Percentiles rank a stretch among this genome's conserved stretches.
These are phyloP conservation scores for Asclepias syriaca DNA, from an alignment of 257 asterid species.

Conservation along the genomic window DNA sequence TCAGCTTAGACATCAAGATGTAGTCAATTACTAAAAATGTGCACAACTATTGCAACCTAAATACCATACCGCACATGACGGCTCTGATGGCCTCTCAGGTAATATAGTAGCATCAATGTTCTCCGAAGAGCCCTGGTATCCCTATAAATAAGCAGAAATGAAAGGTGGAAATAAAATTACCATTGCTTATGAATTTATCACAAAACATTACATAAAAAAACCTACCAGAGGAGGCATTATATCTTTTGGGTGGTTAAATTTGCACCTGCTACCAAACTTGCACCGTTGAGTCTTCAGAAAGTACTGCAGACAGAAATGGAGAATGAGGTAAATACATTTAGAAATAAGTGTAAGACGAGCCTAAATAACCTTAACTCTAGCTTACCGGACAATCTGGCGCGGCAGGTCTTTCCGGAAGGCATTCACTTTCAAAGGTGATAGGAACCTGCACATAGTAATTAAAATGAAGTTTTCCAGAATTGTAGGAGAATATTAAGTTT, in stretches of 20 bases:
- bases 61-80: slow-evolving; percentile 77
- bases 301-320: slow-evolving; percentile 42
- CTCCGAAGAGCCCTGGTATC: slow-evolving; percentile 60
- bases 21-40: background rate
- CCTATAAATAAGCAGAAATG: slow-evolving; percentile 16
- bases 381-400: slow-evolving; percentile 98
- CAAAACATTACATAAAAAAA: slow-evolving; percentile 11
- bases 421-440: slow-evolving; percentile 37
- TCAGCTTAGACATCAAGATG: slow-evolving; percentile 10
- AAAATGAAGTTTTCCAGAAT: slow-evolving; percentile 1
- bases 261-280: slow-evolving; percentile 85
- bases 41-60: slow-evolving; percentile 14
- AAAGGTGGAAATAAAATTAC: slow-evolving; percentile 14
- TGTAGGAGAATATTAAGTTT: slow-evolving; percentile 1
- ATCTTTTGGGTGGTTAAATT: slow-evolving; percentile 90
- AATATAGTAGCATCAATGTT: slow-evolving; percentile 40
- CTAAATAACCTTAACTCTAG: background rate
- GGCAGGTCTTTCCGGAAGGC: slow-evolving; percentile 88
- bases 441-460: slow-evolving; percentile 59
- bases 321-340: background rate
- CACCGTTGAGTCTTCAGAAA: slow-evolving; percentile 88
- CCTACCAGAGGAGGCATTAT: slow-evolving; percentile 42
- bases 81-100: slow-evolving; percentile 97
- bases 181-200: slow-evolving; percentile 11
- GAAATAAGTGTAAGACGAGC: background rate